A percentile compares a stretch with the other conserved stretches of the same genome.
Conservation (phyloP, 306 rosid species). For the Cercis canadensis region DNA sequence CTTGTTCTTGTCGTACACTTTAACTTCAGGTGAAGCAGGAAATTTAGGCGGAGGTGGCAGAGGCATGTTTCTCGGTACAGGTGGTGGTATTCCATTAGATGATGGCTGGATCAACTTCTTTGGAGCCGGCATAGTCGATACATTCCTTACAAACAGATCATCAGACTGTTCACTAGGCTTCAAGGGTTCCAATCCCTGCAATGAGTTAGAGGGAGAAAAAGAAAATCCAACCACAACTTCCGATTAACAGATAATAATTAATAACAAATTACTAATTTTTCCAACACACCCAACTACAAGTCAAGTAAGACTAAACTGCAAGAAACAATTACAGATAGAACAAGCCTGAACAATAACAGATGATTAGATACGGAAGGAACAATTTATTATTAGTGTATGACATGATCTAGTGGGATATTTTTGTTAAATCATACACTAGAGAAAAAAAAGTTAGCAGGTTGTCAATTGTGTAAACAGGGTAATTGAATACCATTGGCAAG, state of each 20-base stretch:
- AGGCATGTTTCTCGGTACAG: slow-evolving; percentile 61
- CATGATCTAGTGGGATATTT: too few species aligned
- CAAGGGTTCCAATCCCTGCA: slow-evolving; percentile 61
- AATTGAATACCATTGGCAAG: slow-evolving; percentile 29
- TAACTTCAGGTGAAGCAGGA: slow-evolving; percentile 43
- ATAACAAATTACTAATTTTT: not conserved
- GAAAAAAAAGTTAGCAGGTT: slow-evolving; percentile 4
- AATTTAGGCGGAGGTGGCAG: slow-evolving; percentile 75
- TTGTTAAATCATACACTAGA: not conserved
- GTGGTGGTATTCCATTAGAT: slow-evolving; percentile 57
- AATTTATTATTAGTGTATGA: too few species aligned
- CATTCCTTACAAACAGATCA: slow-evolving; percentile 61
- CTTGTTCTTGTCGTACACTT: slow-evolving; percentile 52
- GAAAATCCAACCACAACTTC: slow-evolving; percentile 49
- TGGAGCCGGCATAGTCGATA: slow-evolving; percentile 80
- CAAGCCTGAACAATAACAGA: slow-evolving; percentile 19
- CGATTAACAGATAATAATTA: slow-evolving; percentile 34
- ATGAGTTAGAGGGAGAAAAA: slow-evolving; percentile 52
- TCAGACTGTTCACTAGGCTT: slow-evolving; percentile 48
- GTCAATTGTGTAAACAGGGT: not conserved
- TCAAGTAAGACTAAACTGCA: slow-evolving; percentile 32
- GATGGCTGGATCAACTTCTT: slow-evolving; percentile 66
- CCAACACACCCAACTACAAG: slow-evolving; percentile 25
- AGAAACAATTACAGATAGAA: slow-evolving; percentile 3
- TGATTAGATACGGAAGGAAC: too few species aligned